phyloP scores from a whole-genome alignment of 2,329 filamentous ascomycete species.

The Alternaria triticimaculans region DNA sequence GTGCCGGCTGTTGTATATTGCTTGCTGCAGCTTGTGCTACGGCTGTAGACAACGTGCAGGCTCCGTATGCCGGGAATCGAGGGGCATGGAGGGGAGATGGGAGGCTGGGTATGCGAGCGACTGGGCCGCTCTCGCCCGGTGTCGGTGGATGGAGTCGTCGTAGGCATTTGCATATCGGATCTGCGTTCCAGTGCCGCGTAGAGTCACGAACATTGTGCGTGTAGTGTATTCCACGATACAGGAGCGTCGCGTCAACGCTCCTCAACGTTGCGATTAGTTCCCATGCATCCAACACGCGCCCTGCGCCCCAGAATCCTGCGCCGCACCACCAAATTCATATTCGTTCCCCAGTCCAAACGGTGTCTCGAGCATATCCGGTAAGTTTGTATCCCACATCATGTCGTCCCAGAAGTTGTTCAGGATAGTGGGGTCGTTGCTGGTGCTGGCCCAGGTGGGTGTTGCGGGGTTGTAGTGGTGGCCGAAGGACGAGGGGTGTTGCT shows the following conservation, averaged over 20 bases:
- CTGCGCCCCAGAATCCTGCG: slow-evolving; percentile 41
- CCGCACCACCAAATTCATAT: slow-evolving; percentile 43
- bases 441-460: slow-evolving; percentile 32
- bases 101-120: background rate
- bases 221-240: background rate
- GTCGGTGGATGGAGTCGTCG: background rate
- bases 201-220: background rate
- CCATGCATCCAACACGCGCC: slow-evolving; percentile 48
- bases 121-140: background rate
- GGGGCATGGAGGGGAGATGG: background rate
- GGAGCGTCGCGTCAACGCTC: background rate
- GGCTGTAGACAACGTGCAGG: background rate
- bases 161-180: background rate
- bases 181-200: background rate
- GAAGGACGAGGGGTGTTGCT: slow-evolving; percentile 1
- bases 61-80: background rate
- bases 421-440: slow-evolving; percentile 33
- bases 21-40: background rate
- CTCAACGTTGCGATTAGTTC: slow-evolving; percentile 20
- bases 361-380: slow-evolving; percentile 47
- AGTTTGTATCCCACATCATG: slow-evolving; percentile 52
- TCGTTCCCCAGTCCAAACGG: slow-evolving; percentile 44
- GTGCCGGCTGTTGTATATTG: background rate
- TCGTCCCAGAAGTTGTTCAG: slow-evolving; percentile 51
- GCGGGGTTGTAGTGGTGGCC: slow-evolving; percentile 40